Evolutionary conservation across 2,329 filamentous ascomycete genomes (phyloP).

Genomic region (Neonectria neomacrospora): DNA sequence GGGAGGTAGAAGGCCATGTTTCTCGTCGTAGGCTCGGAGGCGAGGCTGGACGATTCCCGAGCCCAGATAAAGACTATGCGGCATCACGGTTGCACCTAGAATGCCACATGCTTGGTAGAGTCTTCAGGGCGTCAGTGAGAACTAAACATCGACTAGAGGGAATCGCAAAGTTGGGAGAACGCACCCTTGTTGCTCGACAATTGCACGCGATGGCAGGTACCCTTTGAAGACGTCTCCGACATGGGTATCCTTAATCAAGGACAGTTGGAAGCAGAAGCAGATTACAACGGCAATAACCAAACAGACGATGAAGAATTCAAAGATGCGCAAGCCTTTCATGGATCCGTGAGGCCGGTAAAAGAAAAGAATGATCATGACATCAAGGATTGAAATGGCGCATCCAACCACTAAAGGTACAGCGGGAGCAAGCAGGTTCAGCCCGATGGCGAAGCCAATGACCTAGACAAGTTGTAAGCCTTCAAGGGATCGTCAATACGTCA

Average conservation of each 20-base stretch:
- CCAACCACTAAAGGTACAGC: constrained; percentile 74
- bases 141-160: constrained; percentile 33
- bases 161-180: constrained; percentile 9
- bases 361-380: constrained; percentile 74
- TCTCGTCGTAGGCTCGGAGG: constrained; percentile 70
- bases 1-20: constrained; percentile 62
- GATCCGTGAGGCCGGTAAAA: constrained; percentile 71
- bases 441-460: constrained; percentile 78
- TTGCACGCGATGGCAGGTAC: constrained; percentile 69
- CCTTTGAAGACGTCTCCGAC: constrained; percentile 71
- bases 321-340: constrained; percentile 69
- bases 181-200: constrained; percentile 67
- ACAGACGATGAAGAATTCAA: constrained; percentile 71
- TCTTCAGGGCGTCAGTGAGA: constrained; percentile 16
- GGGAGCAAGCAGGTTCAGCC: constrained; percentile 72
- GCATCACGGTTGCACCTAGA: constrained; percentile 80
- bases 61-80: constrained; percentile 74
- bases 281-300: constrained; percentile 75
- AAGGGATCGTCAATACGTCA: no score
- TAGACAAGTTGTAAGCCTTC: constrained; percentile 10
- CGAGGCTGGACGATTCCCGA: constrained; percentile 76
- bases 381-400: constrained; percentile 74
- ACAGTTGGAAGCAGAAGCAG: constrained; percentile 77
- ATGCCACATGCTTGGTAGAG: constrained; percentile 80
- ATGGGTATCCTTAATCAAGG: constrained; percentile 65